phyloP scores from a whole-genome alignment of 2,329 filamentous ascomycete species.

The Escovopsis sp. region DNA sequence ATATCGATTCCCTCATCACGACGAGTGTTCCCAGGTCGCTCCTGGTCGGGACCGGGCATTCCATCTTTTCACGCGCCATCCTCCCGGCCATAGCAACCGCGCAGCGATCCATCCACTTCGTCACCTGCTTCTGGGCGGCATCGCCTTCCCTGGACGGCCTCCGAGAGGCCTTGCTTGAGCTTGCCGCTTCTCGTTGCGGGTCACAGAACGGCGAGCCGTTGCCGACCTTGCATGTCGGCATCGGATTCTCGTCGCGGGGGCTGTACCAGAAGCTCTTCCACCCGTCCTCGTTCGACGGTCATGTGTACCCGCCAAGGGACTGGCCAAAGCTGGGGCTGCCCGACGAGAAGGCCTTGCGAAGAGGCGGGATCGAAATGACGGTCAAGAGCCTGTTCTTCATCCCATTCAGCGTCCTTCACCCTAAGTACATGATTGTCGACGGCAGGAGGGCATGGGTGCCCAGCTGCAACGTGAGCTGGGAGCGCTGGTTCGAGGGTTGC shows the following conservation, averaged over 20 bases:
- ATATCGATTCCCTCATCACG: conserved; percentile 32
- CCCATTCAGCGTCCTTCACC: conserved; percentile 77
- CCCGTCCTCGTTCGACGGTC: conserved; percentile 45
- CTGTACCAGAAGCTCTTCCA: conserved; percentile 63
- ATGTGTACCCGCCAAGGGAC: conserved; percentile 40
- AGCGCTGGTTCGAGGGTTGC: conserved; percentile 73
- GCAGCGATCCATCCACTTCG: conserved; percentile 52
- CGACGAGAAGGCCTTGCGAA: conserved; percentile 30
- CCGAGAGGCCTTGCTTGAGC: conserved; percentile 37
- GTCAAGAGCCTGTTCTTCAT: conserved; percentile 69
- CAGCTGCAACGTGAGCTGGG: conserved; percentile 77
- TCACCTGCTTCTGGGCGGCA: conserved; percentile 70
- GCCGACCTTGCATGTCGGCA: conserved; percentile 41
- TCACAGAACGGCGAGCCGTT: conserved; percentile 9
- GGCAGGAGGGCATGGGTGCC: conserved; percentile 52
- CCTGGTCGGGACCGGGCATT: conserved; percentile 41
- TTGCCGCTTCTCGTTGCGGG: conserved; percentile 33
- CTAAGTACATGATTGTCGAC: conserved; percentile 69
- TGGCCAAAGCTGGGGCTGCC: conserved; percentile 58
- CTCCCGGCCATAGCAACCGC: conserved; percentile 47
- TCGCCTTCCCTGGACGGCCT: conserved; percentile 48
- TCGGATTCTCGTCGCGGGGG: conserved; percentile 64
- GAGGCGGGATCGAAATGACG: conserved; percentile 48
- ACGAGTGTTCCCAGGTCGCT: conserved; percentile 33
- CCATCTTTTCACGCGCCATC: conserved; percentile 39